These are phyloP conservation scores for Aegle marmelos DNA, from an alignment of 345 rosid species.

Conservation along the genomic window DNA sequence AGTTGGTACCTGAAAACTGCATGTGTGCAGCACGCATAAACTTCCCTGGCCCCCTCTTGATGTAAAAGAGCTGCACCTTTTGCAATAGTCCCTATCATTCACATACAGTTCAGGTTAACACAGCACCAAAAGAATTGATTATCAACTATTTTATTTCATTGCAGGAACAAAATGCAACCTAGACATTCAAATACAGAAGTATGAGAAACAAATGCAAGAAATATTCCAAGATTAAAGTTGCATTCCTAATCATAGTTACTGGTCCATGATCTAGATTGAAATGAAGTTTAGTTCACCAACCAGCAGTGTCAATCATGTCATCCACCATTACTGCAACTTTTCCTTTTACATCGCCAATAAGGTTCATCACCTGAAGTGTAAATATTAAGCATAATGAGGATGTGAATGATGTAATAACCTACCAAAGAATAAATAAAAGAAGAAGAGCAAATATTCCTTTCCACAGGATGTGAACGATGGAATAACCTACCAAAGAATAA, in stretches of 20 bases:
- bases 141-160: neutral
- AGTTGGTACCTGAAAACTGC: constrained; percentile 85
- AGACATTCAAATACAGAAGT: neutral
- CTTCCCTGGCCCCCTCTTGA: constrained; percentile 97
- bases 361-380: constrained; percentile 79
- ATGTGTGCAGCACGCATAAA: constrained; percentile 94
- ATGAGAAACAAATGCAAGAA: neutral
- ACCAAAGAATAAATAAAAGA: neutral
- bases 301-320: constrained; percentile 99
- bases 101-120: neutral
- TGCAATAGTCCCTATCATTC: constrained; percentile 67
- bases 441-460: no score
- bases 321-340: constrained; percentile 99
- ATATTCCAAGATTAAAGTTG: neutral
- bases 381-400: neutral
- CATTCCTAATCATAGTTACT: neutral
- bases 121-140: neutral
- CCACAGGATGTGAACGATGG: no score
- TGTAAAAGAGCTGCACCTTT: constrained; percentile 95
- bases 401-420: neutral
- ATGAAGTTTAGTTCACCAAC: constrained; percentile 37
- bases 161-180: neutral
- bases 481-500: no score
- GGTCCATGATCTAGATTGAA: neutral
- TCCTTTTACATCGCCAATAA: constrained; percentile 95